These are phyloP conservation scores for Anthracocystis walkeri DNA, from an alignment of 1,284 basidiomycete species.

Conservation along the genomic window DNA sequence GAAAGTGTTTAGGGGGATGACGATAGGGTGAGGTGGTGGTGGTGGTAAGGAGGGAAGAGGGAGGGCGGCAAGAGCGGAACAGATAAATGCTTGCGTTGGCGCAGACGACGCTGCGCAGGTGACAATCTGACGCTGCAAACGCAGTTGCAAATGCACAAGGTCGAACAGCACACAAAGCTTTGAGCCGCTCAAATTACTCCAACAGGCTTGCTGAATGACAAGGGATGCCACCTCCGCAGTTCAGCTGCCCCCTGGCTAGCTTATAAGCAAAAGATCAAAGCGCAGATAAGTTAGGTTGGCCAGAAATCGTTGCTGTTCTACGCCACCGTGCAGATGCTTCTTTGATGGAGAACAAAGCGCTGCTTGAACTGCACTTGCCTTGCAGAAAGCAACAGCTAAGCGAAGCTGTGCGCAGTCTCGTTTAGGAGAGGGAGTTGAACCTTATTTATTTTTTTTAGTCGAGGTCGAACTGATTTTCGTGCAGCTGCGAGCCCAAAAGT, in stretches of 20 bases:
- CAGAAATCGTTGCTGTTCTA: background rate
- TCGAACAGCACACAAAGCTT: background rate
- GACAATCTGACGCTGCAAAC: background rate
- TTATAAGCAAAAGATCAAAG: no score
- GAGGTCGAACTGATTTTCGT: background rate
- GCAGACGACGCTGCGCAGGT: constrained; percentile 12
- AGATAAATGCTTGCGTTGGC: background rate
- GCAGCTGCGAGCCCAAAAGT: constrained; percentile 6
- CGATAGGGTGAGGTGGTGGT: constrained; percentile 6
- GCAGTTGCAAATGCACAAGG: background rate
- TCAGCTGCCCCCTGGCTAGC: no score
- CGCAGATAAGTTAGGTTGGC: no score
- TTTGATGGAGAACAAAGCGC: background rate
- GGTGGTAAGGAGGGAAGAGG: constrained; percentile 24
- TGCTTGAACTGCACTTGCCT: background rate
- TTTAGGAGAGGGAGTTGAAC: constrained; percentile 12
- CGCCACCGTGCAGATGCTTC: constrained; percentile 2
- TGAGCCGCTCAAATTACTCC: no score
- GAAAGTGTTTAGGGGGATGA: background rate
- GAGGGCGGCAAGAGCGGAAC: background rate
- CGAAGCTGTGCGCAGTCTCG: constrained; percentile 2
- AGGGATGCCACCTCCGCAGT: no score
- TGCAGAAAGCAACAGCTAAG: background rate
- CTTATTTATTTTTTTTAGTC: constrained; percentile 12
- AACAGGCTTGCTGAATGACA: no score